A percentile compares a stretch with the other conserved stretches of the same genome.
Evolutionary conservation across 1,284 basidiomycete species (phyloP).

Genomic region (Moniliella sp.): DNA sequence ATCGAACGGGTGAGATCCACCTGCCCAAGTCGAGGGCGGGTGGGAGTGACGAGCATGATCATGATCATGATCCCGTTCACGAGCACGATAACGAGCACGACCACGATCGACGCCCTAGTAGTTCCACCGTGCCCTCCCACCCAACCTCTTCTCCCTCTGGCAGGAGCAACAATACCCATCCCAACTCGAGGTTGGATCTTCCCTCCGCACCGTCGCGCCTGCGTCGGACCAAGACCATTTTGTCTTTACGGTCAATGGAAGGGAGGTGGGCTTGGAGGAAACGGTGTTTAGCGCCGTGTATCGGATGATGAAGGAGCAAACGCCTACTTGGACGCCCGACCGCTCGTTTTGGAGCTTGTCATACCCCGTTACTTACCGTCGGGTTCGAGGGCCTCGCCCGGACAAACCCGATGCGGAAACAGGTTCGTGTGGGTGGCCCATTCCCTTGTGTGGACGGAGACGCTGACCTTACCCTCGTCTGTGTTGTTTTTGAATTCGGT

Average conservation of each 20-base stretch:
- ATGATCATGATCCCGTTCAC: no score
- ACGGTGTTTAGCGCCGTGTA: slow-evolving; percentile 91
- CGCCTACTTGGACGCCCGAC: slow-evolving; percentile 22
- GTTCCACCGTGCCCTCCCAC: no score
- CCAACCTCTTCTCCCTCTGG: no score
- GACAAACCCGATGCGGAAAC: neutral
- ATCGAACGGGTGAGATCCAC: no score
- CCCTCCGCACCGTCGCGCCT: no score
- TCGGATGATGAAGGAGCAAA: slow-evolving; percentile 48
- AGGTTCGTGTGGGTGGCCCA: neutral
- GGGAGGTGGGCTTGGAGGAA: slow-evolving; percentile 56
- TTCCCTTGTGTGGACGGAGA: neutral
- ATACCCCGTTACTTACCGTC: slow-evolving; percentile 70
- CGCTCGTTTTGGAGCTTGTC: slow-evolving; percentile 53
- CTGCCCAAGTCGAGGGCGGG: no score
- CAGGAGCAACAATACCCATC: no score
- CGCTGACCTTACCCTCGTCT: neutral
- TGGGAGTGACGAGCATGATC: no score
- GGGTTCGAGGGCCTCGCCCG: slow-evolving; percentile 61
- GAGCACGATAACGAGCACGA: no score
- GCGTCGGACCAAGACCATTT: no score
- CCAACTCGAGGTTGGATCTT: no score
- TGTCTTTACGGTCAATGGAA: slow-evolving; percentile 75
- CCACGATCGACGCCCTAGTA: no score
- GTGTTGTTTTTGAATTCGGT: neutral